Evolutionary conservation across 768 basidiomycete species (phyloP), one percentile per base, ranked within the genome.

Genomic region (Mycena latifolia): DNA sequence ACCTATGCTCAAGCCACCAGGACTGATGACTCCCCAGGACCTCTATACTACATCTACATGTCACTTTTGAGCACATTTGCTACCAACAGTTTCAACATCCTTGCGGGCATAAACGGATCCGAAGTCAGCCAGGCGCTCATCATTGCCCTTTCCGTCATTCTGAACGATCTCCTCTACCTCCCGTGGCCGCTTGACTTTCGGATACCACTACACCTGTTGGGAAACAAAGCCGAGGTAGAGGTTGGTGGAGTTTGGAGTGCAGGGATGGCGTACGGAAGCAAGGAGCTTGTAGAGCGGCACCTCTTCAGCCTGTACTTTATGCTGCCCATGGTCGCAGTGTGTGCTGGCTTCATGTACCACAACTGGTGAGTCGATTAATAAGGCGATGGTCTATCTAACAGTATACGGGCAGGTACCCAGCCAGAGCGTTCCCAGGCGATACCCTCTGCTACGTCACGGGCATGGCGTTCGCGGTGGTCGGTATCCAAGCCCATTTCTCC

Each of bases 401-500:
- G 27, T 51, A 55, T 54, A n/a, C 37, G 56, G 15, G 1, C 72
- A 98, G 97, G 96, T 99, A 97, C 76, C 98, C 98, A 8, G 96
- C 98, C 12, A 86, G 92, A 24, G 95, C 88, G 0, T 99, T 99
- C 75, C 93, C 96, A 0, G 98, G 98, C 3, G 98, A 99, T 76
- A 99, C 98, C 5, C 85, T 99, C 31, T 99, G 98, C 78, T 99
- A 99, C 80, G 90, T 98, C 43, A 89, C 95, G 0, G 98, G 98
- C 65, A 99, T 99, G 98, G 95, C 98, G 5, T 99, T 99, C 76
- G 92, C 98, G 0, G 96, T 98, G 11, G 96, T 97, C 33, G 96
- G 95, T 25, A 98, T 99, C 67, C 94, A 98, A 73, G 95, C 93
- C 0, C 98, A 99, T 77, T 98, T 96, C 78, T 95, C 94, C 57